Evolutionary conservation across 2,329 filamentous ascomycete genomes (phyloP), one percentile per base, ranked within the genome.

Genomic region (Zasmidium citrigriseum): DNA sequence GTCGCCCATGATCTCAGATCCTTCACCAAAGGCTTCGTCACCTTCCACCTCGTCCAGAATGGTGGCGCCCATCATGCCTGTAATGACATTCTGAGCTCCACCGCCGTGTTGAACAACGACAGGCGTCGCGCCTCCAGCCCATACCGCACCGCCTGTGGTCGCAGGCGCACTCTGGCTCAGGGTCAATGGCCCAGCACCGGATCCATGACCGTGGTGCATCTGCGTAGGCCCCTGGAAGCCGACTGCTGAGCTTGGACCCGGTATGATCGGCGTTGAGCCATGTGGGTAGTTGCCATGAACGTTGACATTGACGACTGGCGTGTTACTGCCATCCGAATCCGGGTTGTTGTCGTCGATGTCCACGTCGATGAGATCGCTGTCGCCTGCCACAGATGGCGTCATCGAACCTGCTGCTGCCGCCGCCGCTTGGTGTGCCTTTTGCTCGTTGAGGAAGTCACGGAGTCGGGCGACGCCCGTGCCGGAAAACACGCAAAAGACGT

Each of bases 401-500:
- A 55, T 58, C 16, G 65, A 67, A 20, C 59, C 64, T 38, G 47
- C 27, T 23, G 48, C 60, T n/a, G 54, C 60, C 34, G 34, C 34
- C 5, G 34, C 34, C 10, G 49, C 46, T 24, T 51, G 54, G 16
- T 63, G 59, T 9, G 61, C 59, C 51, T 68, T 67, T 52, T 68
- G 67, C 62, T 76, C 75, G 64, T 92, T 96, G 41, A 99, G 82
- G 70, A 92, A 90, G 24, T 88, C 83, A 45, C 93, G 88, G 23
- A 99, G 84, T 44, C 85, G 84, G 45, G 80, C 80, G 1, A 99
- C 93, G 55, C 93, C 93, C 23, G 85, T 83, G 4, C 95, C 93
- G 1, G 93, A 97, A 75, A 99, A 99, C 54, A 99, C 95, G 71
- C 95, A 99, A 73, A 99, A 99, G 7, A 98, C 91, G 53, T 93